phyloP scores from a whole-genome alignment of 2,329 filamentous ascomycete species.

The Fusarium poae region DNA sequence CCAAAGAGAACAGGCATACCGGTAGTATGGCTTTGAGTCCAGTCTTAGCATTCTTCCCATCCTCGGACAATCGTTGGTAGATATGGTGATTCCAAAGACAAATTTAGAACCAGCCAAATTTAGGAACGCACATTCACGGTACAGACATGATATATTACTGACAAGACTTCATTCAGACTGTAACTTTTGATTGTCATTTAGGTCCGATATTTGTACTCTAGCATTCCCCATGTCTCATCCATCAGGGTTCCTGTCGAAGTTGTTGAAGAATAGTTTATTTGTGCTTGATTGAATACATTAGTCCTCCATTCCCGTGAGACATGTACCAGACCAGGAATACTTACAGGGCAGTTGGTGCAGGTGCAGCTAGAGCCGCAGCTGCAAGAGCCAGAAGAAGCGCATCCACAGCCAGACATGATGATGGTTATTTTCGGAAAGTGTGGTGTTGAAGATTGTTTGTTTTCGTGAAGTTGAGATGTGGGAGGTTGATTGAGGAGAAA shows the following conservation, averaged over 20 bases:
- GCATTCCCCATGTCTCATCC: constrained; percentile 26
- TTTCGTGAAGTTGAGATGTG: constrained; percentile 21
- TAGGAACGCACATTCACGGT: too few relatives aligned
- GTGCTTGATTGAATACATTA: constrained; percentile 48
- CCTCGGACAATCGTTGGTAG: constrained; percentile 10
- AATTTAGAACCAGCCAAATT: too few relatives aligned
- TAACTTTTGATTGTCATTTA: constrained; percentile 23
- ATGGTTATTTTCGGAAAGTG: constrained; percentile 25
- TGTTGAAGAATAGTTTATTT: constrained; percentile 44
- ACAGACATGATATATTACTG: constrained; percentile 4
- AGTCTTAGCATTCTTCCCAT: constrained; percentile 53
- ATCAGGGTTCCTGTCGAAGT: constrained; percentile 47
- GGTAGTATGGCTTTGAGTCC: constrained; percentile 50
- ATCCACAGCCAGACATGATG: constrained; percentile 61
- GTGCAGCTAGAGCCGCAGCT: constrained; percentile 59
- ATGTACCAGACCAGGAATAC: constrained; percentile 41
- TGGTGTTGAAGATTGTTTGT: constrained; percentile 22
- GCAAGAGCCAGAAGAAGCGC: constrained; percentile 57
- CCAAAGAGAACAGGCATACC: too few relatives aligned
- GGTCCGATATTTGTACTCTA: constrained; percentile 4
- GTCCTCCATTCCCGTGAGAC: constrained; percentile 9
- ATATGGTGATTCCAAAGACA: too few relatives aligned
- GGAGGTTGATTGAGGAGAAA: constrained; percentile 15
- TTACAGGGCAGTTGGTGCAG: constrained; percentile 60
- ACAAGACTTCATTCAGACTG: neutral